Evolutionary conservation across 495 filamentous ascomycete species (phyloP).

Genomic region (Xylaria flabelliformis): DNA sequence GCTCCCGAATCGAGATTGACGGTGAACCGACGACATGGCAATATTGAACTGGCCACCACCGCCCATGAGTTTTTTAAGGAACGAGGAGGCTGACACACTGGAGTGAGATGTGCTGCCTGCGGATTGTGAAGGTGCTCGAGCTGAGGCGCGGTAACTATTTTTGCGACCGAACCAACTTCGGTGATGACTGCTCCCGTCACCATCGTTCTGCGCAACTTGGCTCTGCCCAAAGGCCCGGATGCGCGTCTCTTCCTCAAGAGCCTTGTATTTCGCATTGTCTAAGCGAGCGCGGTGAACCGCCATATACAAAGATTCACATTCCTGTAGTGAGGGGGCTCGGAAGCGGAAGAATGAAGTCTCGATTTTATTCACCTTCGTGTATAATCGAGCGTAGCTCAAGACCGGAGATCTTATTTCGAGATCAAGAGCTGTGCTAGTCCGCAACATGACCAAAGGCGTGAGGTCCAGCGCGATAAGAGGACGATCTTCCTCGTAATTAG

Average conservation of each 20-base stretch:
- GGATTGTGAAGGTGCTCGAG: conserved; percentile 57
- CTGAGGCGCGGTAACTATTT: conserved; percentile 63
- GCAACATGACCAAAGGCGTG: conserved; percentile 85
- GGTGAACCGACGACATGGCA: conserved; percentile 60
- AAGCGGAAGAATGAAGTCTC: conserved; percentile 69
- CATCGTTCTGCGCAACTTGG: conserved; percentile 43
- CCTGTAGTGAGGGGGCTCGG: conserved; percentile 76
- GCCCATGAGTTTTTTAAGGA: conserved; percentile 65
- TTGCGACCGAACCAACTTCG: conserved; percentile 64
- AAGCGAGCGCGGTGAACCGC: conserved; percentile 83
- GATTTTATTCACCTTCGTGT: conserved; percentile 74
- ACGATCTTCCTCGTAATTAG: conserved; percentile 45
- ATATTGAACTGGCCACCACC: conserved; percentile 73
- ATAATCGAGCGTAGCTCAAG: conserved; percentile 60
- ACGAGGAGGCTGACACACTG: conserved; percentile 75
- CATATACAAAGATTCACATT: conserved; percentile 80
- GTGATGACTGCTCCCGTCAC: conserved; percentile 48
- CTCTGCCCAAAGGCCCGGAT: conserved; percentile 56
- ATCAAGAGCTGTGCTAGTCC: conserved; percentile 88
- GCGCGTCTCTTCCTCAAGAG: conserved; percentile 69
- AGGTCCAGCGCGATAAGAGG: conserved; percentile 82
- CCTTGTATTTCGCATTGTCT: conserved; percentile 87
- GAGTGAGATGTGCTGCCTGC: conserved; percentile 51
- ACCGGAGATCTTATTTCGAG: conserved; percentile 90
- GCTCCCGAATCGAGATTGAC: conserved; percentile 53